phyloP scores from a whole-genome alignment of 257 asterid species.

The Scutellaria galericulata region DNA sequence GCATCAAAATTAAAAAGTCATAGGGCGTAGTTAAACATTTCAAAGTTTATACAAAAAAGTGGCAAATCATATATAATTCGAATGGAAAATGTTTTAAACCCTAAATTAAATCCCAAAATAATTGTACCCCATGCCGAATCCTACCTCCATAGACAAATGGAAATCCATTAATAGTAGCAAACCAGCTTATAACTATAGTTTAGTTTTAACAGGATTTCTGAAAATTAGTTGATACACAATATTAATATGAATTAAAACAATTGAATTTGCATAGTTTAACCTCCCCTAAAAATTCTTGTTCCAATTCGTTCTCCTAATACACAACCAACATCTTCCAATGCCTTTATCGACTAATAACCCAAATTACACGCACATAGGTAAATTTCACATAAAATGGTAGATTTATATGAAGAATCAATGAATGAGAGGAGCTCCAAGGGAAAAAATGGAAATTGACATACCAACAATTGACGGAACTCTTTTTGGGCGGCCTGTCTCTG shows the following conservation, averaged over 20 bases:
- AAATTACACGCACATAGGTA: not conserved
- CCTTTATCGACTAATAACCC: too few species aligned
- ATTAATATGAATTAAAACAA: not conserved
- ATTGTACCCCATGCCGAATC: not conserved
- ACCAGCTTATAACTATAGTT: not conserved
- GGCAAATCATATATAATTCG: too few species aligned
- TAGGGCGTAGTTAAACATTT: too few species aligned
- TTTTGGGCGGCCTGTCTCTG: slow-evolving; percentile 69
- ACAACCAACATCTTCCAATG: too few species aligned
- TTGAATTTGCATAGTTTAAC: not conserved
- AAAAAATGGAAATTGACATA: slow-evolving; percentile 39
- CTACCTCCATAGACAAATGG: slow-evolving; percentile 1
- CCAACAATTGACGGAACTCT: slow-evolving; percentile 68
- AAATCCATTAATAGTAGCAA: not conserved
- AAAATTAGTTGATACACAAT: not conserved
- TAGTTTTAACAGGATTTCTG: not conserved
- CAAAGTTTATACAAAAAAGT: too few species aligned
- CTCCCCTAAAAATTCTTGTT: not conserved
- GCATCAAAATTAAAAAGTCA: too few species aligned
- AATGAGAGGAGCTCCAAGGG: not conserved
- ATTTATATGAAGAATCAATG: not conserved
- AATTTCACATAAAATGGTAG: not conserved
- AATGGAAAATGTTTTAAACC: too few species aligned
- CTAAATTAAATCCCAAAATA: not conserved
- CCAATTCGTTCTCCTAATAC: not conserved